Conservation (phyloP, 345 rosid genomes). For the Euphorbia peplus region DNA sequence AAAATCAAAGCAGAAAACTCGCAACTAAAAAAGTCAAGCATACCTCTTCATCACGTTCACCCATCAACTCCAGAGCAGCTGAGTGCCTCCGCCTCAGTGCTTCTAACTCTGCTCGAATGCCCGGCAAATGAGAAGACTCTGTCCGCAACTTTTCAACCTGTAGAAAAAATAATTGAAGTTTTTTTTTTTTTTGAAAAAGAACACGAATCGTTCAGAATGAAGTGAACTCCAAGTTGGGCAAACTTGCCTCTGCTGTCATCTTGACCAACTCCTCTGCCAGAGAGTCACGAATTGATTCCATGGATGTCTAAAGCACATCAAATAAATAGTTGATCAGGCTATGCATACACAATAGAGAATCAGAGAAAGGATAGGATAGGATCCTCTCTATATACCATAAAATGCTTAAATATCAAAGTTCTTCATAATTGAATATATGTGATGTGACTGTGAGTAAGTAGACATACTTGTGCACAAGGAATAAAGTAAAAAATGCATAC, state of each 20-base stretch:
- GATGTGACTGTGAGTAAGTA: not conserved
- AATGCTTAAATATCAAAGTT: constrained; percentile 1
- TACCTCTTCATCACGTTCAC: constrained; percentile 99
- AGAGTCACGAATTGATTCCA: constrained; percentile 97
- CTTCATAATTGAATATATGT: not conserved
- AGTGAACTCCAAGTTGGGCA: not conserved
- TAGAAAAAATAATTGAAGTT: constrained; percentile 25
- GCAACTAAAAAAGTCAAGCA: constrained; percentile 1
- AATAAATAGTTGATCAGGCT: constrained; percentile 5
- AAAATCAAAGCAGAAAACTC: constrained; percentile 2
- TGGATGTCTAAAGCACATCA: constrained; percentile 54
- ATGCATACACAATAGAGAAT: not conserved
- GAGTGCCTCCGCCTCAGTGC: constrained; percentile 91
- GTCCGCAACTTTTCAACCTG: constrained; percentile 87
- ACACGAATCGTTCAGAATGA: constrained; percentile 8
- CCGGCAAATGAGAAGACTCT: constrained; percentile 71
- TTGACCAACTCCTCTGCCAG: constrained; percentile 95
- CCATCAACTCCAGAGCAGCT: constrained; percentile 97
- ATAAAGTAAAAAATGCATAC: constrained; percentile 38
- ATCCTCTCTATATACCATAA: not conserved
- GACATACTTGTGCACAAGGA: not conserved
- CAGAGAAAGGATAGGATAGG: not conserved
- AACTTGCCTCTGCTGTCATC: constrained; percentile 79
- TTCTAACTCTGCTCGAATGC: constrained; percentile 85
- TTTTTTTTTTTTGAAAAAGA: no score